Evolutionary conservation across 345 rosid species (phyloP).

Genomic region (Cardamine occulta): DNA sequence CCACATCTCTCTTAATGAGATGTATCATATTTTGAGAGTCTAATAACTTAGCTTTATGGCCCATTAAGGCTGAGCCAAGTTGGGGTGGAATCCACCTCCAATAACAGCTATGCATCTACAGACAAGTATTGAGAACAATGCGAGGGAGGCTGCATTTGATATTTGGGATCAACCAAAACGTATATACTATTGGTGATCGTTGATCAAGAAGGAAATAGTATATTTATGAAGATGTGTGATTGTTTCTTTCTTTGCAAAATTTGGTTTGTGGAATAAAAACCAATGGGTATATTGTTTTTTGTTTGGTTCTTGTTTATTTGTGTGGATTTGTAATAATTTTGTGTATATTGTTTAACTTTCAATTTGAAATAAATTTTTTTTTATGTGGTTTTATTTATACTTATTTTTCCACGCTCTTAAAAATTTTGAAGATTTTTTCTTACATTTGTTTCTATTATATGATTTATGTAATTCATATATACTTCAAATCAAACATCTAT

Average conservation of each 20-base stretch:
- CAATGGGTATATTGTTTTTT: too few species aligned
- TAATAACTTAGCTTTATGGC: too few species aligned
- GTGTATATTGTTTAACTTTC: neutral
- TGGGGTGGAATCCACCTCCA: too few species aligned
- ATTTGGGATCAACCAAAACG: slow-evolving; percentile 8
- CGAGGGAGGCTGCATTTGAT: neutral
- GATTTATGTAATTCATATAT: too few species aligned
- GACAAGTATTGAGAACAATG: slow-evolving; percentile 4
- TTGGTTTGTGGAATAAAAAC: too few species aligned
- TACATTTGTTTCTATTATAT: too few species aligned
- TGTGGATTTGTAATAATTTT: neutral
- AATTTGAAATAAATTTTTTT: neutral
- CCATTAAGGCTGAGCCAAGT: too few species aligned
- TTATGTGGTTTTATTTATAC: too few species aligned
- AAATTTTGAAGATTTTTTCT: neutral
- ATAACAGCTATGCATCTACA: neutral
- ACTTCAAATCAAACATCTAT: too few species aligned
- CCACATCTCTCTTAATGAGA: too few species aligned
- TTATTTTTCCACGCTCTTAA: neutral
- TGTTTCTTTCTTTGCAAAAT: neutral
- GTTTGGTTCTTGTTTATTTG: neutral
- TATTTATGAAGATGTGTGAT: neutral
- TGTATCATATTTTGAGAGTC: too few species aligned
- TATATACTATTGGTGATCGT: neutral
- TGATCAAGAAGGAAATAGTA: neutral